Percentiles rank a stretch among this genome's conserved stretches.
phyloP scores from a whole-genome alignment of 1,284 basidiomycete genomes.

The Trichosporon ovoides region DNA sequence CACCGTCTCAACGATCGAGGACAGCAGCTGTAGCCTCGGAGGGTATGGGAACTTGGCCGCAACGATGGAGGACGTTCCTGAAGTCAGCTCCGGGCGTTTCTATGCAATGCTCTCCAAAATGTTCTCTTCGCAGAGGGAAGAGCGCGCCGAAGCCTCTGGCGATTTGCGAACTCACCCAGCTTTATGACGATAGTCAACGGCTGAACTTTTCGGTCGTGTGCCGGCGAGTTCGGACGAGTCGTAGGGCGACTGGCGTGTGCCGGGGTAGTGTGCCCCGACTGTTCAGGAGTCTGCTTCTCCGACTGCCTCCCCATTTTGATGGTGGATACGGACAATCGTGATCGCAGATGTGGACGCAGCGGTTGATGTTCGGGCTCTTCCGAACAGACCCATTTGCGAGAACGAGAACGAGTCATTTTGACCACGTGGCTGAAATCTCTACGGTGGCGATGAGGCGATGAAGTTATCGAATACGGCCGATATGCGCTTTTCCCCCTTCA shows the following conservation, averaged over 20 bases:
- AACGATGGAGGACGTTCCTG: slow-evolving; percentile 90
- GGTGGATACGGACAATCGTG: not conserved
- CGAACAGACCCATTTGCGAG: not conserved
- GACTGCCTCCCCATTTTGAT: not conserved
- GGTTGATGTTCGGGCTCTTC: not conserved
- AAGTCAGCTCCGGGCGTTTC: slow-evolving; percentile 9
- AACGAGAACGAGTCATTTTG: slow-evolving; percentile 3
- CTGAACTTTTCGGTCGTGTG: not conserved
- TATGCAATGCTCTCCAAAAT: too few relatives aligned
- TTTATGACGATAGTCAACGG: slow-evolving; percentile 72
- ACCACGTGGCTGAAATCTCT: not conserved
- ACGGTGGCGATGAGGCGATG: not conserved
- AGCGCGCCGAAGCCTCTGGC: not conserved
- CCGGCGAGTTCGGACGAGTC: not conserved
- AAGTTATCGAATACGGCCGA: too few relatives aligned
- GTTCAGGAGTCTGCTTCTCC: not conserved
- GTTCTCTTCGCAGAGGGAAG: not conserved
- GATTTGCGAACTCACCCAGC: slow-evolving; percentile 60
- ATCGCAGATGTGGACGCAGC: not conserved
- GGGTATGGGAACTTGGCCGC: slow-evolving; percentile 77
- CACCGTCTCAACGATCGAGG: slow-evolving; percentile 87
- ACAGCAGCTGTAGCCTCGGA: slow-evolving; percentile 83
- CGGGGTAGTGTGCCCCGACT: not conserved
- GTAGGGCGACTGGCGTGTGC: not conserved
- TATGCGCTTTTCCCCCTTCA: too few relatives aligned